Percentiles rank a stretch among this genome's conserved stretches.
Conservation (phyloP, 2,329 filamentous ascomycete genomes). For the Sporothrix phasma region DNA sequence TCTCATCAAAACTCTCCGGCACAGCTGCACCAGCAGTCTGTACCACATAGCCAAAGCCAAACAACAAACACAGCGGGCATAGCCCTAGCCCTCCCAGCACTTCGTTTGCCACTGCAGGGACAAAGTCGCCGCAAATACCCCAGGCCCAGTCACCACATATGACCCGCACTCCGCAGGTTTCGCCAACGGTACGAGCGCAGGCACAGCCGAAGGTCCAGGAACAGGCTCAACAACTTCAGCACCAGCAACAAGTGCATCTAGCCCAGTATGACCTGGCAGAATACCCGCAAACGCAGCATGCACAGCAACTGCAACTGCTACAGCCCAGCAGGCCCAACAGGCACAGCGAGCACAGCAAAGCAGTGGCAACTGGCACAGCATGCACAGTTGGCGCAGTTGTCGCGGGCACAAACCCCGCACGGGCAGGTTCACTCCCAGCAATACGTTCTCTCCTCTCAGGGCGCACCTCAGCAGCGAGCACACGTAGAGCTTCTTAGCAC, state of each 20-base stretch:
- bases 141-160: not conserved
- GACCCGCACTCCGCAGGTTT: not conserved
- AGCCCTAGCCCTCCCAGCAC: not conserved
- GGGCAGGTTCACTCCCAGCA: not conserved
- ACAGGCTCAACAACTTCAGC: not conserved
- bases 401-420: not conserved
- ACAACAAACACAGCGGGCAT: not conserved
- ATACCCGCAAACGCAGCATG: constrained; percentile 9
- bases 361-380: constrained; percentile 3
- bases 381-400: not conserved
- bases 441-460: not conserved
- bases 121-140: not conserved
- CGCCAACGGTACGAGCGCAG: not conserved
- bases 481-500: not conserved
- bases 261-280: not conserved
- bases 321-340: not conserved
- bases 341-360: not conserved
- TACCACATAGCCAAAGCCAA: not conserved
- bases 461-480: not conserved
- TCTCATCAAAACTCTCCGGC: not conserved
- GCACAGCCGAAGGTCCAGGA: not conserved
- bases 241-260: constrained; percentile 5
- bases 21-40: not conserved
- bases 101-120: not conserved
- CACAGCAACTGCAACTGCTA: constrained; percentile 15